phyloP scores from a whole-genome alignment of 2,329 filamentous ascomycete species.

The Rhynchosporium agropyri region DNA sequence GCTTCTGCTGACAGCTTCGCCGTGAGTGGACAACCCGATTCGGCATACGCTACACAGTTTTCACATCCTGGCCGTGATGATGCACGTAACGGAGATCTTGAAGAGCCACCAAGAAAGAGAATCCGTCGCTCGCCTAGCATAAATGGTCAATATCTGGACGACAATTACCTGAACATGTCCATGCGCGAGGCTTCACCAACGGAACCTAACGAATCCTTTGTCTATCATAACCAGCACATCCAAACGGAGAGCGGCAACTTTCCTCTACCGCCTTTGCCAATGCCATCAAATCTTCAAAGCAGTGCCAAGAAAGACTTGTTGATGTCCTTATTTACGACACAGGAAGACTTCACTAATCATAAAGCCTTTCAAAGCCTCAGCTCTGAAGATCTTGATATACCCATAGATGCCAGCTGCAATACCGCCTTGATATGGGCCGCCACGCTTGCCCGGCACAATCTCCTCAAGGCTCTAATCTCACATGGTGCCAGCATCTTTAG shows the following conservation, averaged over 20 bases:
- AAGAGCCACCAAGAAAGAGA: slow-evolving; percentile 83
- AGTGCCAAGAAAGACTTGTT: slow-evolving; percentile 81
- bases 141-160: slow-evolving; percentile 43
- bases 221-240: slow-evolving; percentile 55
- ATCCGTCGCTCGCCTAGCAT: slow-evolving; percentile 61
- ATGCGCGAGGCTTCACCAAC: slow-evolving; percentile 71
- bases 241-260: slow-evolving; percentile 57
- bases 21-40: slow-evolving; percentile 58
- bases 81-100: slow-evolving; percentile 53
- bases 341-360: slow-evolving; percentile 72
- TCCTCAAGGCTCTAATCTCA: slow-evolving; percentile 79
- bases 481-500: slow-evolving; percentile 86
- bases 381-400: slow-evolving; percentile 83
- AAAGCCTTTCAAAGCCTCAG: slow-evolving; percentile 76
- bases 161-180: slow-evolving; percentile 52
- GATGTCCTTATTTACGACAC: slow-evolving; percentile 77
- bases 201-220: slow-evolving; percentile 78
- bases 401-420: slow-evolving; percentile 85
- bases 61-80: slow-evolving; percentile 43
- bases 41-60: slow-evolving; percentile 66
- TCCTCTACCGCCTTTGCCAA: slow-evolving; percentile 66
- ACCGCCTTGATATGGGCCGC: slow-evolving; percentile 97
- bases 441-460: slow-evolving; percentile 81
- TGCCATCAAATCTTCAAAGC: slow-evolving; percentile 62
- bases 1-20: slow-evolving; percentile 74